Percentiles rank a stretch among this genome's conserved stretches.
These are phyloP conservation scores for Fusarium acutatum DNA, from an alignment of 2,329 filamentous ascomycete genomes.

Conservation along the genomic window DNA sequence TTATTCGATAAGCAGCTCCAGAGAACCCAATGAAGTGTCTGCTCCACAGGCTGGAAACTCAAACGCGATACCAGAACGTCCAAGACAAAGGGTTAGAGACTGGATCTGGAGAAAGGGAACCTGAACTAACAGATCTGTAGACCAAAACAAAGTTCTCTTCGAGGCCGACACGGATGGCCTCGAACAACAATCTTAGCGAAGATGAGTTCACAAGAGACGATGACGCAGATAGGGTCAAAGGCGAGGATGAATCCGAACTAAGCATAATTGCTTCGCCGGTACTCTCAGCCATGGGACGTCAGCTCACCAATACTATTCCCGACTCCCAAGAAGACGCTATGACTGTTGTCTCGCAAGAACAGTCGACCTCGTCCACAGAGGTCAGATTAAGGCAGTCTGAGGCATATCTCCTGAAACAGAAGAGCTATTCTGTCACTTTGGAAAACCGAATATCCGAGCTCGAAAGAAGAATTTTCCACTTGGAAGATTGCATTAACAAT, in stretches of 20 bases:
- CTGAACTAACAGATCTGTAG: fast-evolving
- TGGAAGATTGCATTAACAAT: background rate
- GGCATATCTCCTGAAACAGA: background rate
- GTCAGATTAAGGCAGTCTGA: fast-evolving
- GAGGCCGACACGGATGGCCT: fast-evolving
- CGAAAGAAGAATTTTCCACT: fast-evolving
- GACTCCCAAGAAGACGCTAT: background rate
- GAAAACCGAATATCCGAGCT: background rate
- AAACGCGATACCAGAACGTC: fast-evolving
- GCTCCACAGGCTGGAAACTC: background rate
- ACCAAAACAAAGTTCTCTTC: fast-evolving
- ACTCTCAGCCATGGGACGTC: fast-evolving
- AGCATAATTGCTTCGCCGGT: fast-evolving
- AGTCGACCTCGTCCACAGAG: fast-evolving
- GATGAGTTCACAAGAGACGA: background rate
- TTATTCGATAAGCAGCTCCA: background rate
- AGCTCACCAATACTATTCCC: fast-evolving
- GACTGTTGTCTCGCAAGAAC: too few relatives aligned
- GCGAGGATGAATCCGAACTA: background rate
- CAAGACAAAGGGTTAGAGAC: background rate
- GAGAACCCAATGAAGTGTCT: background rate
- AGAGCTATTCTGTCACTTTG: background rate
- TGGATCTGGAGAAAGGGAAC: fast-evolving
- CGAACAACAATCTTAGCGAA: fast-evolving
- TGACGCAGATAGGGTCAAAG: fast-evolving